Evolutionary conservation across 345 rosid species (phyloP), one percentile per base, ranked within the genome.

Genomic region (Punica granatum): DNA sequence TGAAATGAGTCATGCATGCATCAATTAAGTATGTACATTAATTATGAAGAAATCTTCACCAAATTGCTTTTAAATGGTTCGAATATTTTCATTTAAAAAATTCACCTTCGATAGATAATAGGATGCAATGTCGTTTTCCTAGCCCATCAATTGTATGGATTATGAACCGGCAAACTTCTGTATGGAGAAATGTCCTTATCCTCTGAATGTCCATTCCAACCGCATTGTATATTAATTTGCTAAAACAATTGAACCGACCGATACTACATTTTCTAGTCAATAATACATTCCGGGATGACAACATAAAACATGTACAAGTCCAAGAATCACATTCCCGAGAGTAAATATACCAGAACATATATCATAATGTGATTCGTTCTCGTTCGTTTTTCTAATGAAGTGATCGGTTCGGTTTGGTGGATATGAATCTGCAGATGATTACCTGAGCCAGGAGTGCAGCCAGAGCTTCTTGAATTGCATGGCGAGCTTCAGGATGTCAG

Each of bases 391-490:
- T n/a, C n/a, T n/a, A n/a, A n/a, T n/a, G n/a, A n/a, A n/a, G n/a
- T 6, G 28, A 1, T 56, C 19, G 61, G 61, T 56, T 46, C 34
- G 19, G 36, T 9, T 13, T 21, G 33, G n/a, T 6, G 28, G 35
- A 30, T 19, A 10, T 48, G 59, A n/a, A 43, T 35, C 41, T 74
- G 85, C 85, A 89, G 95, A 89, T 77, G 93, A 81, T 31, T 94
- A 94, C 78, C 75, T 94, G 59, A 91, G 97, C 72, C 88, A 85
- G 72, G 96, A 91, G 61, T 91, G 97, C 76, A 91, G 98, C 84
- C 81, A 85, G 73, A 84, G 77, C 42, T 82, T 94, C 65, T 30
- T 94, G 21, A 81, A 85, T 3, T 91, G 99, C 76, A 82, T 91
- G 93, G 68, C 63, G 6, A 70, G 68, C 53, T 91, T 91, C 79